phyloP scores from a whole-genome alignment of 2,329 filamentous ascomycete genomes.

The Aspergillus sp. region DNA sequence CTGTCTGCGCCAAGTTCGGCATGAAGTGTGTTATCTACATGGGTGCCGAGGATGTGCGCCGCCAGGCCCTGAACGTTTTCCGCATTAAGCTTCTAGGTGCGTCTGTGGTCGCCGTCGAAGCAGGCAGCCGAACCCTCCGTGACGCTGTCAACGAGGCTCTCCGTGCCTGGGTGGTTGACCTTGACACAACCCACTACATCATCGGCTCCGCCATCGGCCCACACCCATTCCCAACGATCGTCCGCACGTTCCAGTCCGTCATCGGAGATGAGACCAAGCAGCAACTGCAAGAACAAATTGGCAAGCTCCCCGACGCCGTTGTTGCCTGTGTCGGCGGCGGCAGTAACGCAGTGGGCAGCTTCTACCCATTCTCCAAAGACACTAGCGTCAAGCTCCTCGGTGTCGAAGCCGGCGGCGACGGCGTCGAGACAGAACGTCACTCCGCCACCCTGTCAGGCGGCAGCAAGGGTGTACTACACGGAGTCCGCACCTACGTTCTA shows the following conservation, averaged over 20 bases:
- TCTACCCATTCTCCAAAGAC: slow-evolving; percentile 91
- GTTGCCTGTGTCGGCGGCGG: slow-evolving; percentile 96
- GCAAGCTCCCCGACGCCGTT: slow-evolving; percentile 91
- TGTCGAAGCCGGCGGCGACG: slow-evolving; percentile 93
- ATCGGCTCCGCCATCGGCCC: slow-evolving; percentile 97
- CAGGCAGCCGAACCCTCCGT: slow-evolving; percentile 77
- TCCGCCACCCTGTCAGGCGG: slow-evolving; percentile 85
- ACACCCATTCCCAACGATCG: slow-evolving; percentile 96
- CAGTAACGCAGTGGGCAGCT: slow-evolving; percentile 95
- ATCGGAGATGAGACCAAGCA: slow-evolving; percentile 93
- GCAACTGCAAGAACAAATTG: slow-evolving; percentile 80
- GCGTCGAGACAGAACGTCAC: slow-evolving; percentile 80
- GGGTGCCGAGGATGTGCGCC: slow-evolving; percentile 94
- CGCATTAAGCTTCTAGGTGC: slow-evolving; percentile 95
- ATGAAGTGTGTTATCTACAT: slow-evolving; percentile 99
- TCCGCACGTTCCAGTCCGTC: slow-evolving; percentile 94
- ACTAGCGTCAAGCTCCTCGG: slow-evolving; percentile 82
- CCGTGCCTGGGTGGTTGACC: slow-evolving; percentile 87
- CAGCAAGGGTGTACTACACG: slow-evolving; percentile 89
- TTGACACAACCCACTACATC: slow-evolving; percentile 95
- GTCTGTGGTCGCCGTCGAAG: slow-evolving; percentile 87
- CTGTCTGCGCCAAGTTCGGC: slow-evolving; percentile 95
- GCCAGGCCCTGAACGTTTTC: slow-evolving; percentile 97
- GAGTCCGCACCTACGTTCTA: slow-evolving; percentile 91
- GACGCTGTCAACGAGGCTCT: slow-evolving; percentile 95